Conservation (phyloP, 1,284 basidiomycete species). For the Chalciporus sp. region DNA sequence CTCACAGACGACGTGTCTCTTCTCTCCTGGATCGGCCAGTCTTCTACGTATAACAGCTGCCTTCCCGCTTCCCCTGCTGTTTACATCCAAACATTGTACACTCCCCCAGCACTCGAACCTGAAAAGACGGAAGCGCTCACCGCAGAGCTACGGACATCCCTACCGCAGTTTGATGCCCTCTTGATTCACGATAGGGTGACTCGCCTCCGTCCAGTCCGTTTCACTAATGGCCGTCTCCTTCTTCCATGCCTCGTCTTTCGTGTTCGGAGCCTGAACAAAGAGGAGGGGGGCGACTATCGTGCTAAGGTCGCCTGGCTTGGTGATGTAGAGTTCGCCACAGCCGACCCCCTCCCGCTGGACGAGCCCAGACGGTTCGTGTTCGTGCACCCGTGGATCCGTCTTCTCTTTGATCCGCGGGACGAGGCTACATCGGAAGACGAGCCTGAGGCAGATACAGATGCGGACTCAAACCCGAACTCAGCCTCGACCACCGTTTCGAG, state of each 20-base stretch:
- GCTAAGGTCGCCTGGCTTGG: background rate
- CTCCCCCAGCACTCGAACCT: background rate
- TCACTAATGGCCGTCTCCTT: background rate
- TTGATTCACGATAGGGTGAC: background rate
- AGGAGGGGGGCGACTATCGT: background rate
- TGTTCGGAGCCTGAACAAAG: constrained; percentile 1
- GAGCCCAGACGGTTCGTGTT: background rate
- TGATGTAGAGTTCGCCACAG: background rate
- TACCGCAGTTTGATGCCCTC: background rate
- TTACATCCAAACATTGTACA: background rate
- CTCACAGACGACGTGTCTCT: too few relatives aligned
- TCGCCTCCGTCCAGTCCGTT: background rate
- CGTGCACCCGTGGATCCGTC: background rate
- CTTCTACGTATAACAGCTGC: background rate
- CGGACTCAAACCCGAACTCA: too few relatives aligned
- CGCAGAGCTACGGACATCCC: background rate
- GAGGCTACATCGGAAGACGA: too few relatives aligned
- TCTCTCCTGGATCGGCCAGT: too few relatives aligned
- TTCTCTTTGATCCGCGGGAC: background rate
- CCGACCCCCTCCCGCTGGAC: background rate
- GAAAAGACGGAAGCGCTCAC: background rate
- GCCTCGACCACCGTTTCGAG: too few relatives aligned
- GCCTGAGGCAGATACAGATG: too few relatives aligned
- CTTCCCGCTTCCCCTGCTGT: constrained; percentile 4
- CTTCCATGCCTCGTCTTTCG: constrained; percentile 6